Percentiles rank a stretch among this genome's conserved stretches.
These are phyloP conservation scores for Cyclanthera cordifolia DNA, from an alignment of 306 rosid genomes.

Conservation along the genomic window DNA sequence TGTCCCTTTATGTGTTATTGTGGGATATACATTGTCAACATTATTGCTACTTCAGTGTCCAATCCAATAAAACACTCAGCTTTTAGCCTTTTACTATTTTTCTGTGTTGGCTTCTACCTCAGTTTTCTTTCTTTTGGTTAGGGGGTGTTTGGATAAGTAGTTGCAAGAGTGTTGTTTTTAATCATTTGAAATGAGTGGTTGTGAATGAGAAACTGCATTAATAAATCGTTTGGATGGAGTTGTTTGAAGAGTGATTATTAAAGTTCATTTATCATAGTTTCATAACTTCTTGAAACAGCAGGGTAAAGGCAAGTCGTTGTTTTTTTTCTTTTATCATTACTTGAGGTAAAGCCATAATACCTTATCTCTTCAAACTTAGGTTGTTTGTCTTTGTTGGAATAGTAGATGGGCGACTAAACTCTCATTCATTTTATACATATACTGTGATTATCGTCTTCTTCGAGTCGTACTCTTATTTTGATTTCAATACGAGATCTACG, in stretches of 20 bases:
- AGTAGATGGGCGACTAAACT: neutral
- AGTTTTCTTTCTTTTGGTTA: conserved; percentile 6
- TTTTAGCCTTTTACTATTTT: conserved; percentile 5
- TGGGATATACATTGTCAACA: too few species aligned
- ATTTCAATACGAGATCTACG: too few species aligned
- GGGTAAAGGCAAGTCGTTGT: conserved; percentile 5
- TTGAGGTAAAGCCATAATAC: neutral
- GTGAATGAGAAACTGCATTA: too few species aligned
- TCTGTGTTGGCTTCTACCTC: neutral
- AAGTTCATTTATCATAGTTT: too few species aligned
- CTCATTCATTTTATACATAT: neutral
- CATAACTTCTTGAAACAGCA: too few species aligned
- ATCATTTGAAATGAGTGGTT: too few species aligned
- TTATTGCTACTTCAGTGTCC: too few species aligned
- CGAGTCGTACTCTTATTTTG: neutral
- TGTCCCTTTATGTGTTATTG: conserved; percentile 1
- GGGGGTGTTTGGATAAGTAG: too few species aligned
- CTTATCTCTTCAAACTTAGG: neutral
- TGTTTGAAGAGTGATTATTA: too few species aligned
- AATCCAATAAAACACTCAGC: conserved; percentile 7
- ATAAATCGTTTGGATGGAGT: too few species aligned
- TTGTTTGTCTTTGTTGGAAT: neutral
- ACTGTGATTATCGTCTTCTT: neutral
- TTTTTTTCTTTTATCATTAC: neutral
- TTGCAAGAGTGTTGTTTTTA: too few species aligned